phyloP scores from a whole-genome alignment of 2,329 filamentous ascomycete genomes.

The Apiospora koreana region DNA sequence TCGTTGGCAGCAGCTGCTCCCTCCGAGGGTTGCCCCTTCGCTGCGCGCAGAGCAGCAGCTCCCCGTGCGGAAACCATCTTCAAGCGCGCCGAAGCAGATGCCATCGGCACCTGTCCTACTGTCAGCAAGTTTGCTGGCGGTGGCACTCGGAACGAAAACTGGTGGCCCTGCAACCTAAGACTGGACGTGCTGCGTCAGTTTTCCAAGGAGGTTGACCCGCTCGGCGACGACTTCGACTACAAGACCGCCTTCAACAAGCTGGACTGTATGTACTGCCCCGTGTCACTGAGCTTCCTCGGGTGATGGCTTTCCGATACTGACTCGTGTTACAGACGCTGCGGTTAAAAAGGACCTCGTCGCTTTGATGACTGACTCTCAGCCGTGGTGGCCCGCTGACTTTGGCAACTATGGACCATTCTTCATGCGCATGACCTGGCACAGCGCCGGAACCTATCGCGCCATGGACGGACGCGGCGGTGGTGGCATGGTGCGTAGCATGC shows the following conservation, averaged over 20 bases:
- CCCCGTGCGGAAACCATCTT: not conserved
- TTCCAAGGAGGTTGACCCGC: conserved; percentile 62
- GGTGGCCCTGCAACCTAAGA: conserved; percentile 71
- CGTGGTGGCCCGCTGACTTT: conserved; percentile 82
- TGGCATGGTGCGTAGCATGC: conserved; percentile 40
- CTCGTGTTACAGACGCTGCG: conserved; percentile 43
- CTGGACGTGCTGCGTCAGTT: conserved; percentile 76
- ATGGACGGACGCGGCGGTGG: conserved; percentile 74
- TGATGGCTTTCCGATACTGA: not conserved
- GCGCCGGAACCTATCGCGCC: conserved; percentile 76
- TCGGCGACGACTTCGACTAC: conserved; percentile 70
- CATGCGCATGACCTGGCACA: conserved; percentile 81
- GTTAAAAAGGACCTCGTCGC: conserved; percentile 73
- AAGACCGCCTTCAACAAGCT: conserved; percentile 70
- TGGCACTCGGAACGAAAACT: conserved; percentile 69
- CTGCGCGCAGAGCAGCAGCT: not conserved
- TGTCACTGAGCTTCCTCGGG: not conserved
- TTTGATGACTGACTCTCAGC: conserved; percentile 77
- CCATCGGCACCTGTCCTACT: not conserved
- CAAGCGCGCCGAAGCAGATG: not conserved
- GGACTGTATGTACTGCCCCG: conserved; percentile 43
- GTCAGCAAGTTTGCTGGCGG: conserved; percentile 14
- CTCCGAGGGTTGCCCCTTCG: conserved; percentile 10
- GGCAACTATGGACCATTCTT: conserved; percentile 81
- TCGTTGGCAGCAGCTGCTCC: conserved; percentile 6